Evolutionary conservation across 2,329 filamentous ascomycete species (phyloP).

Genomic region (Pyricularia sp.): DNA sequence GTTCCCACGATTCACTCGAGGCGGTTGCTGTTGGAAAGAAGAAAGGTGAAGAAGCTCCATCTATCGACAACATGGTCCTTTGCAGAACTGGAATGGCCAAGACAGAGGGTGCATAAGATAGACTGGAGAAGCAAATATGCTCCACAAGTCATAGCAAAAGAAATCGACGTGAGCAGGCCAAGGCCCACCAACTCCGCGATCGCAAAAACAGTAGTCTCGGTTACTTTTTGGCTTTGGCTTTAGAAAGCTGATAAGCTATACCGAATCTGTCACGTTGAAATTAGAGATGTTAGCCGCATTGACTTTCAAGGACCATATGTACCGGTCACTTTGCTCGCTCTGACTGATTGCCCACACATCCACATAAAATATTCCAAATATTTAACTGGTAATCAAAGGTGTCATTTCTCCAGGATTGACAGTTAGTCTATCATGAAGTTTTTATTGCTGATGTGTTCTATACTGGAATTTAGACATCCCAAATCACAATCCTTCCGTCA

Average conservation of each 20-base stretch:
- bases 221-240: neutral
- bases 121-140: neutral
- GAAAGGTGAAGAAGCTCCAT: no score
- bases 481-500: conserved; percentile 71
- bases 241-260: neutral
- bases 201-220: no score
- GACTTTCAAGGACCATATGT: neutral
- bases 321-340: neutral
- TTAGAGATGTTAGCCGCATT: neutral
- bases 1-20: neutral
- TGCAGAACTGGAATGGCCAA: neutral
- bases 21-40: neutral
- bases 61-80: neutral
- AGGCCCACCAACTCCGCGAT: no score
- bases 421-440: neutral
- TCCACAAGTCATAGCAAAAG: neutral
- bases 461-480: conserved; percentile 42
- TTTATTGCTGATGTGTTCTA: neutral
- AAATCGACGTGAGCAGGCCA: neutral
- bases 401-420: neutral
- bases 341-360: neutral
- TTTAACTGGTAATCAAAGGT: neutral
- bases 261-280: neutral
- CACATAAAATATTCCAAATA: neutral
- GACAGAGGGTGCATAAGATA: neutral